Conservation (phyloP, 805 yeast genomes). For the Tetrapisispora pingtungensis region DNA sequence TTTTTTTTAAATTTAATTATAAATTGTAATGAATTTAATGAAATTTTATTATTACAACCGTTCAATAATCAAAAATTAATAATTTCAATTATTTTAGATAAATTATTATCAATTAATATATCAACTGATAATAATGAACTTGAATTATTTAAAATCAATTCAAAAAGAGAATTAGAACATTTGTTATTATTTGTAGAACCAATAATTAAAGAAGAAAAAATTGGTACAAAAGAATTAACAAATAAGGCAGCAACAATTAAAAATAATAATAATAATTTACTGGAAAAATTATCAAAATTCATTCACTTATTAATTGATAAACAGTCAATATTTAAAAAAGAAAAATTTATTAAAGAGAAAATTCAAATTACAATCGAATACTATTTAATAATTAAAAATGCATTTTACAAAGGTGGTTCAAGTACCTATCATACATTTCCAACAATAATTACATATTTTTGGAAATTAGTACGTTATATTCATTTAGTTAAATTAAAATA, state of each 20-base stretch:
- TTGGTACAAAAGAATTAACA: background rate
- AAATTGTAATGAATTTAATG: slow-evolving; percentile 17
- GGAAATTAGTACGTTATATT: slow-evolving; percentile 48
- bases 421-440: slow-evolving; percentile 56
- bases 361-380: slow-evolving; percentile 25
- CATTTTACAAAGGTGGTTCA: slow-evolving; percentile 32
- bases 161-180: slow-evolving; percentile 17
- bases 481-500: slow-evolving; percentile 17
- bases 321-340: background rate
- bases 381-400: slow-evolving; percentile 28
- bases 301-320: slow-evolving; percentile 49
- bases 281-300: slow-evolving; percentile 58
- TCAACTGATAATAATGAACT: background rate
- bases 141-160: slow-evolving; percentile 7
- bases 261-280: slow-evolving; percentile 14
- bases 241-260: background rate
- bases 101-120: background rate
- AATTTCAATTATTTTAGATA: slow-evolving; percentile 42
- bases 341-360: background rate
- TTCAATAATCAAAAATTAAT: slow-evolving; percentile 40
- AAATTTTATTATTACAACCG: slow-evolving; percentile 15
- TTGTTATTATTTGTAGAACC: slow-evolving; percentile 18
- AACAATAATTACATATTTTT: slow-evolving; percentile 52
- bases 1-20: slow-evolving; percentile 14
- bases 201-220: slow-evolving; percentile 1